phyloP scores from a whole-genome alignment of 176 grass and related monocot species.

The Areca catechu region DNA sequence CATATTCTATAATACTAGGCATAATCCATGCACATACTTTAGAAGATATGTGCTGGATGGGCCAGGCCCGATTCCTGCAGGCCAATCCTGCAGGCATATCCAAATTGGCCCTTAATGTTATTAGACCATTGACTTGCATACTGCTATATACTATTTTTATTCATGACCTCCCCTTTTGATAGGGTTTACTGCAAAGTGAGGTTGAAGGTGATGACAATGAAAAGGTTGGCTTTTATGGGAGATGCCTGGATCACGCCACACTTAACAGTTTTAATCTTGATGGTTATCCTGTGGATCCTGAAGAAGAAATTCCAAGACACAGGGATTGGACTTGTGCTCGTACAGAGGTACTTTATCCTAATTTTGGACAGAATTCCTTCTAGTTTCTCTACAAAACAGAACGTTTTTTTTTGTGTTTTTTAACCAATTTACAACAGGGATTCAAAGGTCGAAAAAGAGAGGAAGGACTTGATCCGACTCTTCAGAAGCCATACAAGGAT shows the following conservation, averaged over 20 bases:
- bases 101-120: too few relatives aligned
- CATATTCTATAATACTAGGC: too few relatives aligned
- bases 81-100: too few relatives aligned
- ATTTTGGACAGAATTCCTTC: neutral
- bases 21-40: too few relatives aligned
- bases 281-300: constrained; percentile 24
- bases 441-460: constrained; percentile 62
- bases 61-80: too few relatives aligned
- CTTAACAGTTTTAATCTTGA: constrained; percentile 18
- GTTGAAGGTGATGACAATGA: constrained; percentile 70
- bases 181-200: constrained; percentile 92
- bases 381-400: neutral
- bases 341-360: constrained; percentile 45
- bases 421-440: constrained; percentile 36
- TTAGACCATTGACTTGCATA: neutral
- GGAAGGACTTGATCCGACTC: constrained; percentile 24
- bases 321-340: constrained; percentile 62
- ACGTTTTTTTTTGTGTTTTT: constrained; percentile 8
- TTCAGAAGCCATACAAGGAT: constrained; percentile 19
- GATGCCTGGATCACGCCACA: constrained; percentile 62
- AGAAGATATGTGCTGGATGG: too few relatives aligned
- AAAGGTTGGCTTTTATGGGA: constrained; percentile 83
- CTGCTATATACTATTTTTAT: neutral
- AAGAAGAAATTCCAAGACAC: constrained; percentile 35
- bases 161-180: neutral